Evolutionary conservation across 2,329 filamentous ascomycete genomes (phyloP).

Genomic region (Rhexocercosporidium sp.): DNA sequence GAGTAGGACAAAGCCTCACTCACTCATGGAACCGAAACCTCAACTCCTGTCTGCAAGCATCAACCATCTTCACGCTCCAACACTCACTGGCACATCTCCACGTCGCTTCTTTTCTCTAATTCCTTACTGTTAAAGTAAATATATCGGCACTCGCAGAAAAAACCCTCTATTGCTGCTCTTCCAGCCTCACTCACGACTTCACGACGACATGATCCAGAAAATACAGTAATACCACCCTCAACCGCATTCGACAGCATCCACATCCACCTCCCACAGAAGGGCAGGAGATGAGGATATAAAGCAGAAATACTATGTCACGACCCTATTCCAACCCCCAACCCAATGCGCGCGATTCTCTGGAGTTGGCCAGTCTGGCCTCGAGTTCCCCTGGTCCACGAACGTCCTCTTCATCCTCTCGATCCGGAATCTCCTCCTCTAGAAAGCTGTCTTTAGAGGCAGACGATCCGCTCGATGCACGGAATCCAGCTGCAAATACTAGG

Average conservation of each 20-base stretch:
- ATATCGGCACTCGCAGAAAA: not conserved
- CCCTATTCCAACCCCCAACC: slow-evolving; percentile 38
- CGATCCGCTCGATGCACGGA: slow-evolving; percentile 73
- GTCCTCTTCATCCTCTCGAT: slow-evolving; percentile 70
- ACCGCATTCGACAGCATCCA: not conserved
- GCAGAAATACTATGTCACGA: slow-evolving; percentile 38
- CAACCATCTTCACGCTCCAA: not conserved
- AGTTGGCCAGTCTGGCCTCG: slow-evolving; percentile 92
- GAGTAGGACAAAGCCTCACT: not conserved
- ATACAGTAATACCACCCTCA: slow-evolving; percentile 5
- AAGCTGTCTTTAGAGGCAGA: slow-evolving; percentile 87
- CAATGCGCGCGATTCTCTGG: slow-evolving; percentile 80
- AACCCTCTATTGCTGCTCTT: not conserved
- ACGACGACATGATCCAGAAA: slow-evolving; percentile 18
- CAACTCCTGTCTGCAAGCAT: slow-evolving; percentile 7
- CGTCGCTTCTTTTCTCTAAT: not conserved
- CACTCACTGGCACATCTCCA: not conserved
- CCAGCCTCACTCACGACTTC: not conserved
- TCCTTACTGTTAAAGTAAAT: slow-evolving; percentile 11
- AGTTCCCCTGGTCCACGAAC: slow-evolving; percentile 70
- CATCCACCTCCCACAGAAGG: not conserved
- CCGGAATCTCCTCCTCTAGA: slow-evolving; percentile 91
- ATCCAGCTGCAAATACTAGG: slow-evolving; percentile 51
- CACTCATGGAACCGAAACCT: not conserved
- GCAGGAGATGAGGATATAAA: slow-evolving; percentile 26